Conservation (phyloP, 2,329 filamentous ascomycete species). For the Septoria petroselini region DNA sequence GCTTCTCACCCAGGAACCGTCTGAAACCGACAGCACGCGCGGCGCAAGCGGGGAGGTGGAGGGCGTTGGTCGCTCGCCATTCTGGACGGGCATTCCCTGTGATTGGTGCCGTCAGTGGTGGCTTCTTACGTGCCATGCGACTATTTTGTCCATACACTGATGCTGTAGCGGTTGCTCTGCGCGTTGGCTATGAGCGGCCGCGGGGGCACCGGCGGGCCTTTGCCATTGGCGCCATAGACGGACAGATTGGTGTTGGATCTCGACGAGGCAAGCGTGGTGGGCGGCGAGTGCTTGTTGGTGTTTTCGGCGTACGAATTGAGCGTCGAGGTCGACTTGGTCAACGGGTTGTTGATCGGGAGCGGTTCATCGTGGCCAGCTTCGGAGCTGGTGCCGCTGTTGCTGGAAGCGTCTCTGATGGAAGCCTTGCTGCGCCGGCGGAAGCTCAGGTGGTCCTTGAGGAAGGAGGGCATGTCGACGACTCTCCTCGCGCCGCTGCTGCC, state of each 20-base stretch:
- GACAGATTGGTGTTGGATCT: slow-evolving; percentile 59
- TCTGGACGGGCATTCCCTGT: slow-evolving; percentile 28
- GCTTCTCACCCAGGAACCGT: slow-evolving; percentile 74
- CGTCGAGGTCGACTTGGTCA: slow-evolving; percentile 60
- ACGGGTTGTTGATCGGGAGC: slow-evolving; percentile 11
- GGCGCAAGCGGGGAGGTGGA: slow-evolving; percentile 74
- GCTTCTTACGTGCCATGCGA: neutral
- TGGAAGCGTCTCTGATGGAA: slow-evolving; percentile 17
- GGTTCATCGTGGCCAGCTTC: slow-evolving; percentile 18
- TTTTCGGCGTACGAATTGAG: slow-evolving; percentile 57
- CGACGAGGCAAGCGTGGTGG: slow-evolving; percentile 66
- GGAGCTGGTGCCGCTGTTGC: slow-evolving; percentile 49
- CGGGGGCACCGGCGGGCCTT: slow-evolving; percentile 40
- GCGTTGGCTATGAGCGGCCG: slow-evolving; percentile 33
- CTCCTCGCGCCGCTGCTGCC: neutral
- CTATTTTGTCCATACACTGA: slow-evolving; percentile 37
- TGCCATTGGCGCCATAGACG: slow-evolving; percentile 46
- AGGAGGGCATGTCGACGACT: slow-evolving; percentile 25
- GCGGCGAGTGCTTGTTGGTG: slow-evolving; percentile 62
- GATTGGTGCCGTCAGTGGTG: neutral
- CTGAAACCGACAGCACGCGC: slow-evolving; percentile 70
- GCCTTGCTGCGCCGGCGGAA: slow-evolving; percentile 23
- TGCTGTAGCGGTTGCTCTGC: slow-evolving; percentile 58
- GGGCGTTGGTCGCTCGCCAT: slow-evolving; percentile 29
- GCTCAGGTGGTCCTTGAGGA: slow-evolving; percentile 26